Conservation (phyloP, 2,329 filamentous ascomycete species). For the Fusarium newnesense region DNA sequence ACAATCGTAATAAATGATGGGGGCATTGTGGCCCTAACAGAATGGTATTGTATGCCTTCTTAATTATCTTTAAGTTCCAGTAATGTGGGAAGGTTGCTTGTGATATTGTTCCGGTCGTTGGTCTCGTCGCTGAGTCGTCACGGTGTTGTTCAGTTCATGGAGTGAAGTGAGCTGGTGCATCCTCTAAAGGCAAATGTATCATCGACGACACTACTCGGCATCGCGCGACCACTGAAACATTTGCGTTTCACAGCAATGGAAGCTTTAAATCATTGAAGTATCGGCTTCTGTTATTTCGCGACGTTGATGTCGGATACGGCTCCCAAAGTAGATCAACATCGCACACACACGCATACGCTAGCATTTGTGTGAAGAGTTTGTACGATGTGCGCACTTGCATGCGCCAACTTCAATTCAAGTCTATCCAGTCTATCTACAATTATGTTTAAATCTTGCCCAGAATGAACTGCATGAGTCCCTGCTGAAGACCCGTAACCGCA, state of each 20-base stretch:
- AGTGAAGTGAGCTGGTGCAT: too few relatives aligned
- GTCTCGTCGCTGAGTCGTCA: not conserved
- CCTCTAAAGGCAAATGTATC: not conserved
- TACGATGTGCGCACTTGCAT: not conserved
- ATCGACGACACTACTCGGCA: not conserved
- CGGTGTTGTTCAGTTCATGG: not conserved
- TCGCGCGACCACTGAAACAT: not conserved
- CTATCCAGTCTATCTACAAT: not conserved
- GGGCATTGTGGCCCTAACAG: not conserved
- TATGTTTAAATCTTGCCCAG: slow-evolving; percentile 13
- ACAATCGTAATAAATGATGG: slow-evolving; percentile 9
- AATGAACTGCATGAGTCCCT: slow-evolving; percentile 39
- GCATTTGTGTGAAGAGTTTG: not conserved
- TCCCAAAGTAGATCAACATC: not conserved
- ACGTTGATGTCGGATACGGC: not conserved
- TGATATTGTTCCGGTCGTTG: too few relatives aligned
- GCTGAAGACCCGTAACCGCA: slow-evolving; percentile 35
- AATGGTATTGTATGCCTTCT: not conserved
- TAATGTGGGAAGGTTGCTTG: not conserved
- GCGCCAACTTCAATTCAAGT: not conserved
- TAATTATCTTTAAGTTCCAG: not conserved
- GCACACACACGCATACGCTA: not conserved
- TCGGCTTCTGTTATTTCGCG: too few relatives aligned
- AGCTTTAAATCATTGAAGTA: too few relatives aligned
- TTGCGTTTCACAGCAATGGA: not conserved